phyloP scores from a whole-genome alignment of 73 alveolate species.

The Tetrahymena borealis region DNA sequence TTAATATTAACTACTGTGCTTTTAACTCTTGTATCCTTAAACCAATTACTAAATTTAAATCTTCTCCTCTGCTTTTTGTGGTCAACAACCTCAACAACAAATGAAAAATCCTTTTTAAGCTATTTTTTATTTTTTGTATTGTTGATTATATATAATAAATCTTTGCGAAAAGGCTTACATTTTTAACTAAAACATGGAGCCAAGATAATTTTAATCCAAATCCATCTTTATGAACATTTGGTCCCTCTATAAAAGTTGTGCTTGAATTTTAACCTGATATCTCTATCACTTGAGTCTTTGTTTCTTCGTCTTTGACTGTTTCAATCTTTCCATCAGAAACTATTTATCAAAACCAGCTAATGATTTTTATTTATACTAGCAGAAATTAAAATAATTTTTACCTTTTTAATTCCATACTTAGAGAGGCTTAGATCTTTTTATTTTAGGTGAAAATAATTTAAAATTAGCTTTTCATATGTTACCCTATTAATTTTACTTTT shows the following conservation, averaged over 20 bases:
- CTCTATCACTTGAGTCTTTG: not conserved
- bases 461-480: not conserved
- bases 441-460: not conserved
- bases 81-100: not conserved
- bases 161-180: not conserved
- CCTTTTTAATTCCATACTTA: not conserved
- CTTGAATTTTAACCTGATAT: not conserved
- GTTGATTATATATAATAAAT: not conserved
- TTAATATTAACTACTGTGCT: not conserved
- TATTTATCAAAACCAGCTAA: not conserved
- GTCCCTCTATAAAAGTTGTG: not conserved
- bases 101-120: not conserved
- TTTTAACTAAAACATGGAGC: not conserved
- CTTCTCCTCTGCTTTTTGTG: not conserved
- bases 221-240: not conserved
- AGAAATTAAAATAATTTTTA: not conserved
- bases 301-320: not conserved
- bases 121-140: not conserved
- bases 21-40: not conserved
- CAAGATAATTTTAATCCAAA: not conserved
- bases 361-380: not conserved
- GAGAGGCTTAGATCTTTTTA: not conserved
- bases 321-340: not conserved
- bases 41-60: not conserved
- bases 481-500: not conserved